A percentile compares a stretch with the other conserved stretches of the same genome.
These are phyloP conservation scores for Euphorbia tirucalli DNA, from an alignment of 345 rosid species.

Conservation along the genomic window DNA sequence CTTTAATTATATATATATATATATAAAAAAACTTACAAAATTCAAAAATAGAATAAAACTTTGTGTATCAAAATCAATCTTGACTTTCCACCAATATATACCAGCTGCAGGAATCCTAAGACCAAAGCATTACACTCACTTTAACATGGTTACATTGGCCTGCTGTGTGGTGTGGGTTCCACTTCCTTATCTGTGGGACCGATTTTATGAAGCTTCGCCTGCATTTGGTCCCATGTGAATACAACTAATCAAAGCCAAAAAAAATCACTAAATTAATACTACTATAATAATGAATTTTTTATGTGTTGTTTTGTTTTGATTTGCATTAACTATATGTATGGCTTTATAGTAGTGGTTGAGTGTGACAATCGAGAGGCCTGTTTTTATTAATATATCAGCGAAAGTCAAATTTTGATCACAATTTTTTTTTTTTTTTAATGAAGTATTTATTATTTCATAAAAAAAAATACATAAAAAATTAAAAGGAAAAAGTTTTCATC, in stretches of 20 bases:
- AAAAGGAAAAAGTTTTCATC: too few species aligned
- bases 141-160: neutral
- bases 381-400: neutral
- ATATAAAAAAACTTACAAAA: too few species aligned
- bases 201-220: slow-evolving; percentile 10
- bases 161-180: too few species aligned
- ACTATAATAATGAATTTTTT: neutral
- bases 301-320: slow-evolving; percentile 1
- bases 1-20: too few species aligned
- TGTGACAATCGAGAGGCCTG: neutral
- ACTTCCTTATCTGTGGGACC: too few species aligned
- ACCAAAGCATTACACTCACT: neutral
- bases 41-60: neutral
- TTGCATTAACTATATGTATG: neutral
- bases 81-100: neutral
- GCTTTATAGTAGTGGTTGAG: neutral
- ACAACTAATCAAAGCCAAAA: neutral
- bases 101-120: slow-evolving; percentile 22
- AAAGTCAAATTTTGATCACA: neutral
- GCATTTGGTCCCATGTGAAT: slow-evolving; percentile 25
- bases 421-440: too few species aligned
- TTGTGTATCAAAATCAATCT: neutral
- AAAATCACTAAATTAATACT: too few species aligned
- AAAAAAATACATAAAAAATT: too few species aligned
- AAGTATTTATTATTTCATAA: too few species aligned